Conservation (phyloP, 129 eudicot genomes). For the Solidago caesia region DNA sequence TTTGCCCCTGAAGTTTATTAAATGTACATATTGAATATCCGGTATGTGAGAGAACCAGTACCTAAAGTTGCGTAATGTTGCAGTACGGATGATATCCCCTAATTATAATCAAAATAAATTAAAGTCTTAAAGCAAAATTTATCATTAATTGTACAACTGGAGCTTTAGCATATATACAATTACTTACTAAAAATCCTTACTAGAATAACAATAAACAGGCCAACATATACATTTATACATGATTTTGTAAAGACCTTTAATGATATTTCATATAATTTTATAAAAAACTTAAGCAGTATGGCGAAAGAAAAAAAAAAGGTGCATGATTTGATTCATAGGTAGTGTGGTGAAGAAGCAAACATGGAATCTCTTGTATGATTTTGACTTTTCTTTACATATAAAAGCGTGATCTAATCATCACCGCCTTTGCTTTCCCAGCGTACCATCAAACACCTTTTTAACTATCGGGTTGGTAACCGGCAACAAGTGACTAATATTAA, state of each 20-base stretch:
- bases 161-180: no score
- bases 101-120: no score
- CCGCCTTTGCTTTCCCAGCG: constrained; percentile 17
- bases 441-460: constrained; percentile 21
- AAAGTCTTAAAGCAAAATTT: no score
- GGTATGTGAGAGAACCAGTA: no score
- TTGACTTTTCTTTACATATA: constrained; percentile 22
- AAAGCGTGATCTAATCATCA: constrained; percentile 26
- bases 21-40: no score
- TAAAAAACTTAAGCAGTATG: neutral
- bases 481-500: neutral
- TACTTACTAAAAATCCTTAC: no score
- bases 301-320: neutral
- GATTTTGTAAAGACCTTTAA: neutral
- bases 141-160: no score
- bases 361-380: constrained; percentile 27
- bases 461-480: constrained; percentile 25
- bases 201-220: no score
- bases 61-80: no score
- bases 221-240: no score
- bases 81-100: no score
- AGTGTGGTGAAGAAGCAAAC: constrained; percentile 25
- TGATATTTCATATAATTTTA: neutral
- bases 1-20: no score
- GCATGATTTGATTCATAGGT: constrained; percentile 22